Conservation (phyloP, 176 grass and related monocot species). For the Pharus latifolius region DNA sequence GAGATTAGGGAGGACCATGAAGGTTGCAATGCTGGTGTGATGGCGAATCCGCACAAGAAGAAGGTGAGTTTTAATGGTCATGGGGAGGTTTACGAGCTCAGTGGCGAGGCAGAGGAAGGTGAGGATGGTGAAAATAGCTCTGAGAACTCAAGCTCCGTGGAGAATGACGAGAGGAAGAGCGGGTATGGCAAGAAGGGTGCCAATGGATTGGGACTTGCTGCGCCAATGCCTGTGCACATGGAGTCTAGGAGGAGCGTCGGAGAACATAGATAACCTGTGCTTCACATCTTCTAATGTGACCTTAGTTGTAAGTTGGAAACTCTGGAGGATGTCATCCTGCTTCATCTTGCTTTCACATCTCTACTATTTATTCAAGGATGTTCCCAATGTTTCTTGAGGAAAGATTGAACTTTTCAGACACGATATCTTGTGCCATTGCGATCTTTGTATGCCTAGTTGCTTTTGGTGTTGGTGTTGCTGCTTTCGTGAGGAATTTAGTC, state of each 20-base stretch:
- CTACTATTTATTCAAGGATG: neutral
- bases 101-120: neutral
- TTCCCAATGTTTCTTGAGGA: neutral
- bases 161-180: conserved; percentile 7
- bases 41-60: conserved; percentile 6
- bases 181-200: neutral
- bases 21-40: neutral
- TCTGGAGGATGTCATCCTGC: neutral
- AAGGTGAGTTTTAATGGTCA: conserved; percentile 26
- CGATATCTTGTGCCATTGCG: neutral
- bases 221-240: conserved; percentile 61
- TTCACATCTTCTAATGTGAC: neutral
- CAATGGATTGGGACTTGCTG: conserved; percentile 34
- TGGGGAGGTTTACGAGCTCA: neutral
- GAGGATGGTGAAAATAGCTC: conserved; percentile 23
- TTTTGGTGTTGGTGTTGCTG: conserved; percentile 3
- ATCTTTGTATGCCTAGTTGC: conserved; percentile 6
- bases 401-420: neutral
- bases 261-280: conserved; percentile 11
- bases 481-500: too few species aligned
- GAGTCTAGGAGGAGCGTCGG: conserved; percentile 24
- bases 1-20: conserved; percentile 18
- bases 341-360: neutral
- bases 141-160: conserved; percentile 20
- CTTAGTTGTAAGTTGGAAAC: neutral